phyloP scores from a whole-genome alignment of 441 rosid genomes.

The Mallotus japonicus region DNA sequence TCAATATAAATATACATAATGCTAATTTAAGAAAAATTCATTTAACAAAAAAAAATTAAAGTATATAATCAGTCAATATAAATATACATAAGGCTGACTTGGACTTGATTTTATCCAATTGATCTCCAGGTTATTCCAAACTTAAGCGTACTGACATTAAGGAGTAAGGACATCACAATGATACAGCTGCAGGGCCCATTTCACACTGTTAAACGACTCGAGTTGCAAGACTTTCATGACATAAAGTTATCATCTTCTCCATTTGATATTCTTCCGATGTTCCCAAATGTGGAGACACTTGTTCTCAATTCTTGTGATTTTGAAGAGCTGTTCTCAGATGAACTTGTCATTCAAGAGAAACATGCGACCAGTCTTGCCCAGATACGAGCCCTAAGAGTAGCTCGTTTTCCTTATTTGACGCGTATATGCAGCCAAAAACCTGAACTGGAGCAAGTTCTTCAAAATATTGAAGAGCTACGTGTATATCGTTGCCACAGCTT shows the following conservation, averaged over 20 bases:
- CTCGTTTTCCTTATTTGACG: background rate
- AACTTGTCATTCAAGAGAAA: background rate
- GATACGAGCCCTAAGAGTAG: background rate
- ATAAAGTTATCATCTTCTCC: slow-evolving; percentile 17
- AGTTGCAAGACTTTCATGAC: slow-evolving; percentile 19
- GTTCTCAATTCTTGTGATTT: slow-evolving; percentile 8
- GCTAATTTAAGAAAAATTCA: too few species aligned
- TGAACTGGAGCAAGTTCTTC: background rate
- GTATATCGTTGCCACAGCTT: slow-evolving; percentile 3
- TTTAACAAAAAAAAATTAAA: too few species aligned
- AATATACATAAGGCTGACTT: too few species aligned
- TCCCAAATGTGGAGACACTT: slow-evolving; percentile 21
- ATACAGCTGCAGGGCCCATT: background rate
- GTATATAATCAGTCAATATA: too few species aligned
- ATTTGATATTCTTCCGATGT: slow-evolving; percentile 20
- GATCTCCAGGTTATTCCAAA: too few species aligned
- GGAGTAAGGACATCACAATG: background rate
- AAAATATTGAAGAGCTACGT: background rate
- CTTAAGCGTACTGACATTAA: too few species aligned
- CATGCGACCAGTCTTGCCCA: background rate
- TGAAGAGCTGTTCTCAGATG: slow-evolving; percentile 18
- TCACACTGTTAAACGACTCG: background rate
- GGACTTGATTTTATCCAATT: too few species aligned
- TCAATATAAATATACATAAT: too few species aligned
- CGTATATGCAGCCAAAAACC: slow-evolving; percentile 9